Evolutionary conservation across 495 filamentous ascomycete species (phyloP), one percentile per base, ranked within the genome.

Genomic region (Neurospora tetraspora): DNA sequence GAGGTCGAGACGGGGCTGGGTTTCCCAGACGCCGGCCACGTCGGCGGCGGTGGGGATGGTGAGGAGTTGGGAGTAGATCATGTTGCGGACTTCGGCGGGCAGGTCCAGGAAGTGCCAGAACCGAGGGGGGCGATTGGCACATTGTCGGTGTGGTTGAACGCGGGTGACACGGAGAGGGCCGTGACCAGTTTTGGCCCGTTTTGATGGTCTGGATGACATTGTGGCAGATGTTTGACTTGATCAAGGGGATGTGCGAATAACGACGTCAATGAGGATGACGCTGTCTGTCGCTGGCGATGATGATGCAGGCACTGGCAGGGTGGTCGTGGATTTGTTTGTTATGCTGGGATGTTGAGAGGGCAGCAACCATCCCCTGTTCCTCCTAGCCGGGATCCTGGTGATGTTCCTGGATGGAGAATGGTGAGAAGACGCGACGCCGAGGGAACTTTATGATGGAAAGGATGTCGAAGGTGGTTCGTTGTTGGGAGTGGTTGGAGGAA

Each of bases 71-170:
- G 34, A 39, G 73, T 74, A 74, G 11, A 74, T 31, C 31, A 42
- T 11, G 34, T 36, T 27, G 31, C 73, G 73, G 18, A 74, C 9
- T 27, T 74, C 73, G 38, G 47, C 23, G 27, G 73, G 70, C 39
- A 74, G 53, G 2, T 68, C 9, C 20, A 59, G 36, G 70, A 74
- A 74, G 20, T 20, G 27, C 31, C 38, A 40, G 40, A 74, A 74
- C 16, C 73, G 73, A 14, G 70, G 73, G 8, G 70, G 70, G 1
- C 69, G 42, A 4, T 42, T 31, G 14, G 73, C 73, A 34, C 70
- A 71, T 23, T 38, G 43, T 9, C 73, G 70, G 39, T 71, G 71
- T 23, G 73, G 73, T 65, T 72, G 70, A 37, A 71, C 53, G 16
- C 73, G 59, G 11, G 70, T 72, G 8, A 70, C 61, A 10, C 45